These are phyloP conservation scores for Talaromyces amestolkiae DNA, from an alignment of 2,329 filamentous ascomycete genomes.

Conservation along the genomic window DNA sequence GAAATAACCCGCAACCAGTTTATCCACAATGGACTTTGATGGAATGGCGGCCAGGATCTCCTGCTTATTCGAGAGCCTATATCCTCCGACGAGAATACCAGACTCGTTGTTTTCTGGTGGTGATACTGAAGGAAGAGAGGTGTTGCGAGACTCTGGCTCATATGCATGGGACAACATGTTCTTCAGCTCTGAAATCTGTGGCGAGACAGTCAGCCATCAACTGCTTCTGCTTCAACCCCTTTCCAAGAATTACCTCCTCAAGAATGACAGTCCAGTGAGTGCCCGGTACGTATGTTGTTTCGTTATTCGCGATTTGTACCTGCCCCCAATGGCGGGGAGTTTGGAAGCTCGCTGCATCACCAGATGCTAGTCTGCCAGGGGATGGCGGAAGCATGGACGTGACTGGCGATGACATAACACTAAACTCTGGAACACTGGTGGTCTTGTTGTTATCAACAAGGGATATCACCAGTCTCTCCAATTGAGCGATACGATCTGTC, in stretches of 20 bases:
- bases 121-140: neutral
- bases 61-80: neutral
- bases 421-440: neutral
- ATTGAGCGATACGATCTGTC: constrained; percentile 5
- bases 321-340: neutral
- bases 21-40: constrained; percentile 5
- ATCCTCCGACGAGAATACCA: neutral
- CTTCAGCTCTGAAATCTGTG: constrained; percentile 1
- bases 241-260: neutral
- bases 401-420: neutral
- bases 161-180: neutral
- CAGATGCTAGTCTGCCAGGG: neutral
- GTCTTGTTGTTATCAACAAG: constrained; percentile 2
- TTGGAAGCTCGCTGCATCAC: neutral
- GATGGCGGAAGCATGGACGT: neutral
- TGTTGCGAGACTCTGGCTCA: neutral
- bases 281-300: constrained; percentile 1
- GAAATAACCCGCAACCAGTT: constrained; percentile 6
- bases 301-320: neutral
- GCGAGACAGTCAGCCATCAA: neutral
- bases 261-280: constrained; percentile 10
- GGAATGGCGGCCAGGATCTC: constrained; percentile 9
- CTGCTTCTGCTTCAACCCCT: neutral
- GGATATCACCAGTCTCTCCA: constrained; percentile 5
- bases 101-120: neutral